Conservation (phyloP, 306 rosid genomes). For the Quercus cerris region DNA sequence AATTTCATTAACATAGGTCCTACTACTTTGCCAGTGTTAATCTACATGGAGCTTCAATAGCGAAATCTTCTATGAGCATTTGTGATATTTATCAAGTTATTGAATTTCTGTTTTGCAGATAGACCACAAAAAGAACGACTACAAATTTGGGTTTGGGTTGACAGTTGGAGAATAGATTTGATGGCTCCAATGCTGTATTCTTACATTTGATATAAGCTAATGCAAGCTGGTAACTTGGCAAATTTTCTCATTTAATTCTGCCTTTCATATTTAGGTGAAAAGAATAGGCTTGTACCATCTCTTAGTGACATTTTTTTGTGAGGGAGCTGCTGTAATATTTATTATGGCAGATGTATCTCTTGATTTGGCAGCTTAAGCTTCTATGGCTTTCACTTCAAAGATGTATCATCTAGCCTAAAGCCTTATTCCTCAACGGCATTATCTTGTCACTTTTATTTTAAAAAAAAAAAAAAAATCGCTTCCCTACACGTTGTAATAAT, state of each 20-base stretch:
- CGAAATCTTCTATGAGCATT: background rate
- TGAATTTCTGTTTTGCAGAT: slow-evolving; percentile 49
- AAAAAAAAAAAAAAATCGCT: no score
- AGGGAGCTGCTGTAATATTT: background rate
- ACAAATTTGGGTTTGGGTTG: slow-evolving; percentile 97
- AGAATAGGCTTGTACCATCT: background rate
- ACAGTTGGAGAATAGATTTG: slow-evolving; percentile 82
- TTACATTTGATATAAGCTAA: background rate
- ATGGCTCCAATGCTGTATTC: background rate
- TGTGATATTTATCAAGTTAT: slow-evolving; percentile 10
- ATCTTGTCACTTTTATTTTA: no score
- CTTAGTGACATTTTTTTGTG: background rate
- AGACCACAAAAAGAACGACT: slow-evolving; percentile 91
- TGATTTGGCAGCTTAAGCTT: background rate
- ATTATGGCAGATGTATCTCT: background rate
- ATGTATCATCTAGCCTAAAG: background rate
- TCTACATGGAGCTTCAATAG: no score
- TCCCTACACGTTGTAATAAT: no score
- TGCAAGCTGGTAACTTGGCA: background rate
- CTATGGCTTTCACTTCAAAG: background rate
- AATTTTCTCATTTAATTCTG: background rate
- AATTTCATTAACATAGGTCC: no score
- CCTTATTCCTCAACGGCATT: no score
- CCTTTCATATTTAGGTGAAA: background rate
- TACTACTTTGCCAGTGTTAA: no score